A percentile compares a stretch with the other conserved stretches of the same genome.
These are phyloP conservation scores for Saccharomyces hybrid DNA, from an alignment of 1,139 yeast genomes.

Conservation along the genomic window DNA sequence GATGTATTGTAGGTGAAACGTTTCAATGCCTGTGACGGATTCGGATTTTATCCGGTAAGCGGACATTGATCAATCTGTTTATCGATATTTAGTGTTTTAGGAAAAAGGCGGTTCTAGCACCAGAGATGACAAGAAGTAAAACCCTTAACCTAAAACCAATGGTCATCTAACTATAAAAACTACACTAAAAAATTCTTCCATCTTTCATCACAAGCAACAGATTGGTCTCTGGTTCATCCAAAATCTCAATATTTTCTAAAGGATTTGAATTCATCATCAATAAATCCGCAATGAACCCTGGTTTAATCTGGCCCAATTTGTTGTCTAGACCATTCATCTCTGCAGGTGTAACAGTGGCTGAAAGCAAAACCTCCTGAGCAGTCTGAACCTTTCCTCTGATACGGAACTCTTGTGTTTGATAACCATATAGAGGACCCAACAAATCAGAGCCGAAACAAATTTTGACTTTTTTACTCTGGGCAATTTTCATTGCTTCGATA, in stretches of 20 bases:
- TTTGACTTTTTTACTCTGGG: constrained; percentile 6
- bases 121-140: too few species aligned
- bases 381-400: constrained; percentile 9
- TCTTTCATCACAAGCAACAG: not conserved
- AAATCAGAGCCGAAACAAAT: constrained; percentile 11
- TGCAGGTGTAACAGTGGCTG: not conserved
- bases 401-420: constrained; percentile 11
- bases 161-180: too few species aligned
- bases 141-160: too few species aligned
- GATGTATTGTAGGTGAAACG: too few species aligned
- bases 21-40: too few species aligned
- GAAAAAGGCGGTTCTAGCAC: too few species aligned
- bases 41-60: too few species aligned
- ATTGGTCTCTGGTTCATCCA: constrained; percentile 9
- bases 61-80: too few species aligned
- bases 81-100: too few species aligned
- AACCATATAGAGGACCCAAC: constrained; percentile 9
- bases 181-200: not conserved
- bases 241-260: constrained; percentile 6
- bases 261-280: constrained; percentile 10
- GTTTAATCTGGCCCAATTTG: constrained; percentile 8
- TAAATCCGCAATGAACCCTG: constrained; percentile 9
- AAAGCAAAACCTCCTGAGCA: constrained; percentile 3
- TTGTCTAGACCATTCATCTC: constrained; percentile 1
- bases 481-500: constrained; percentile 7